Evolutionary conservation across 345 rosid species (phyloP), one percentile per base, ranked within the genome.

Genomic region (Salix caprea): DNA sequence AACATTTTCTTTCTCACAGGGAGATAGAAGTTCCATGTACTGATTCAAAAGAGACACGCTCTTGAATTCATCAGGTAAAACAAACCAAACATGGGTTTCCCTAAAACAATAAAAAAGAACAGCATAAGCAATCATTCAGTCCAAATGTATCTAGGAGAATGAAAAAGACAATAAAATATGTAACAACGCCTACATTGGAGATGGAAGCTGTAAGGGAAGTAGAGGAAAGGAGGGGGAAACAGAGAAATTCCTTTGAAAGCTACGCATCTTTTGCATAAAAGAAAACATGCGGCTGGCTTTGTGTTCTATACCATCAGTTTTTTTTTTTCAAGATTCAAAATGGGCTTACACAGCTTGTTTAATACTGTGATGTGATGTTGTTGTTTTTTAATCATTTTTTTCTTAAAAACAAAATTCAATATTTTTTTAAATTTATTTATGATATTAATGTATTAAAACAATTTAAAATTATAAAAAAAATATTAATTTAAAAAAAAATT

Each of bases 11-110:
- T 80, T 92, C 91, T 96, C 98, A 15, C 46, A 6, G 19, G 92
- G 92, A 23, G 98, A 86, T 21, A 96, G 83, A 86, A 96, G 83
- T 56, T 87, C 88, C 72, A 82, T 85, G 73, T 96, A 94, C 0
- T 77, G 86, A 67, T 80, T 82, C 28, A 96, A 68, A 74, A 96
- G 95, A 66, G 91, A 81, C 23, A 56, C 76, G 74, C 87, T 84
- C 72, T 82, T 89, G 75, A 96, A 90, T 82, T 96, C 97, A 72
- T 88, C 87, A 7, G 99, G 98, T 34, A 90, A 26, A 15, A 92
- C 42, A 86, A 87, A 93, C 98, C 98, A 93, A 74, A 93, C 69
- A 81, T 93, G 98, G 56, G 97, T 86, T 81, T 92, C 98, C 93
- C 99, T 96, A 15, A 24, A 56, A 44, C 6, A 60, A 40, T 50